These are phyloP conservation scores for Sporothrix luriei DNA, from an alignment of 2,329 filamentous ascomycete species.

Conservation along the genomic window DNA sequence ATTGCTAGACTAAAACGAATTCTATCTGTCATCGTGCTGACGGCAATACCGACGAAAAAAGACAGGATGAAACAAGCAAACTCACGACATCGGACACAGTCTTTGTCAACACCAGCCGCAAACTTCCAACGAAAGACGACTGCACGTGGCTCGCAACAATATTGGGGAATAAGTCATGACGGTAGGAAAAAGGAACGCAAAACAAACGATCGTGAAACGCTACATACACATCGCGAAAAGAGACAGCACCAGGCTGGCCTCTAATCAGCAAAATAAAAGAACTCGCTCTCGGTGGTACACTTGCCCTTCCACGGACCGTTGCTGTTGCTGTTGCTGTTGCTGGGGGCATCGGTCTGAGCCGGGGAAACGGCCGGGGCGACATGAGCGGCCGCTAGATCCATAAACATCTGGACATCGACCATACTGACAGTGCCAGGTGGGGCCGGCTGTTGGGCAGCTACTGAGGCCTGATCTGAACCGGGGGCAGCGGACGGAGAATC, in stretches of 20 bases:
- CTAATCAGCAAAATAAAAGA: constrained; percentile 13
- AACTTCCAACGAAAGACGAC: neutral
- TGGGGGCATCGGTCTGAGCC: neutral
- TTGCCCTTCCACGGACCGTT: neutral
- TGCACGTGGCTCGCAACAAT: neutral
- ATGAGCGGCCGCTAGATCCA: neutral
- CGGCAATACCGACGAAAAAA: neutral
- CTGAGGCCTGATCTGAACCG: neutral
- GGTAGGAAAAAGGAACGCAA: neutral
- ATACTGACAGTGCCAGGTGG: neutral
- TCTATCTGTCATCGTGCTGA: neutral
- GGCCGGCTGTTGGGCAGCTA: neutral
- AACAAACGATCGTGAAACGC: neutral
- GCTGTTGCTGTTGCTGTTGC: neutral
- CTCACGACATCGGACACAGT: neutral
- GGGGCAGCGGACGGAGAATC: neutral
- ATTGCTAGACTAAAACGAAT: neutral
- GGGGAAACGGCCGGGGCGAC: neutral
- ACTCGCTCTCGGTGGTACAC: constrained; percentile 3
- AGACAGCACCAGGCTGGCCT: constrained; percentile 23
- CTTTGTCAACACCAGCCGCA: neutral
- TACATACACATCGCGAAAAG: neutral
- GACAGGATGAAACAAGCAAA: neutral
- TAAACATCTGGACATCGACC: constrained; percentile 11
- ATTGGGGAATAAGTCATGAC: neutral